Percentiles rank a stretch among this genome's conserved stretches.
These are phyloP conservation scores for Terfezia boudieri DNA, from an alignment of 495 filamentous ascomycete genomes.

Conservation along the genomic window DNA sequence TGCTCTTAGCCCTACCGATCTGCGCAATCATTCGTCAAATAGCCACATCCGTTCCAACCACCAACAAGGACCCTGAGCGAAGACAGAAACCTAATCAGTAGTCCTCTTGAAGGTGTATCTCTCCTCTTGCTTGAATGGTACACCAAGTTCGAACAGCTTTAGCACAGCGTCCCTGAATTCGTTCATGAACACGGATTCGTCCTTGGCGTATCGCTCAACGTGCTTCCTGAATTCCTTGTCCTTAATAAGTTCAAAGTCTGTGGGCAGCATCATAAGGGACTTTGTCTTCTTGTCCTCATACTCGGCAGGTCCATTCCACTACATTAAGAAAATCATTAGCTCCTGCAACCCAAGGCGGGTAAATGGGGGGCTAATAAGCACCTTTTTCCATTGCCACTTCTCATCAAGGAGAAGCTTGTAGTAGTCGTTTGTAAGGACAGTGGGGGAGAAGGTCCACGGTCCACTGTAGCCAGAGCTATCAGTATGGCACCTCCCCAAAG, in stretches of 20 bases:
- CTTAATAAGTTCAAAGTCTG: constrained; percentile 69
- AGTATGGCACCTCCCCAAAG: constrained; percentile 76
- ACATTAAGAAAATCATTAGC: neutral
- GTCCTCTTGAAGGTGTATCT: constrained; percentile 56
- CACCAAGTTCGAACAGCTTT: constrained; percentile 84
- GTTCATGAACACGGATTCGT: constrained; percentile 78
- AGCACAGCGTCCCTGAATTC: constrained; percentile 61
- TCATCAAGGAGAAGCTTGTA: constrained; percentile 68
- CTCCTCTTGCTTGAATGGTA: constrained; percentile 58
- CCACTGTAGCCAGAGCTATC: constrained; percentile 77
- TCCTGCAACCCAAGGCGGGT: neutral
- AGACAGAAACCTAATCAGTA: constrained; percentile 15
- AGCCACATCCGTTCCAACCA: neutral
- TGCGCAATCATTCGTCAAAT: too few species aligned
- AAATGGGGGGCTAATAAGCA: neutral
- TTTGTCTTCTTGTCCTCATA: constrained; percentile 49
- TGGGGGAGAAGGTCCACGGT: constrained; percentile 93
- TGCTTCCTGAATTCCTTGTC: constrained; percentile 71
- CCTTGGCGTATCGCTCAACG: constrained; percentile 79
- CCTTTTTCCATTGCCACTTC: constrained; percentile 73
- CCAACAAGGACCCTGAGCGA: neutral
- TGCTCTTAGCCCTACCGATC: too few species aligned
- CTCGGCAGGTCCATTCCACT: constrained; percentile 67
- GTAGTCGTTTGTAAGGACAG: constrained; percentile 84
- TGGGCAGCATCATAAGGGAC: constrained; percentile 90